phyloP scores from a whole-genome alignment of 345 rosid species.

The Salix dunnii region DNA sequence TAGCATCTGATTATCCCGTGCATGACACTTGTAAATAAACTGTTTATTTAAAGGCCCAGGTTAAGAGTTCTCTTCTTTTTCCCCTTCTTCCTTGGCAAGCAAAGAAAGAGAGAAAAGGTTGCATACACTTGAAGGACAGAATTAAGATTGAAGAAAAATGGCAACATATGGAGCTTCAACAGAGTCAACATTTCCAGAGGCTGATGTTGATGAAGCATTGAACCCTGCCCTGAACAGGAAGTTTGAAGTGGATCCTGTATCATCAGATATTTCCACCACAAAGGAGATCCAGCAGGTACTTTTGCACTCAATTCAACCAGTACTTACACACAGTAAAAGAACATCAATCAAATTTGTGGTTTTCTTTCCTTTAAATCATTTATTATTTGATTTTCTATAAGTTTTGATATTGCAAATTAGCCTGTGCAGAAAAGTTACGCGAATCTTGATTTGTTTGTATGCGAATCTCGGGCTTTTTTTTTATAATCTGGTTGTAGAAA shows the following conservation, averaged over 20 bases:
- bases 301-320: neutral
- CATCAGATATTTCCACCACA: conserved; percentile 37
- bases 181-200: conserved; percentile 41
- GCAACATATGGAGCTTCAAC: conserved; percentile 23
- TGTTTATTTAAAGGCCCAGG: conserved; percentile 6
- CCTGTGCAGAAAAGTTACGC: neutral
- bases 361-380: neutral
- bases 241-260: conserved; percentile 43
- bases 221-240: conserved; percentile 36
- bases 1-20: neutral
- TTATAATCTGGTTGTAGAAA: neutral
- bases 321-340: neutral
- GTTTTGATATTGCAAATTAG: neutral
- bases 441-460: neutral
- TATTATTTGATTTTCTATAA: neutral
- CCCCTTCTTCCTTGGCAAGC: neutral
- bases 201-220: conserved; percentile 36
- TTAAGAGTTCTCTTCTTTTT: neutral
- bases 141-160: conserved; percentile 21
- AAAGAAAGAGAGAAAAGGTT: neutral
- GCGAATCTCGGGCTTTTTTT: neutral
- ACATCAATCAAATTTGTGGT: neutral
- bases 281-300: conserved; percentile 22
- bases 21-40: conserved; percentile 3
- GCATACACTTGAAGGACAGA: neutral